Percentiles rank a stretch among this genome's conserved stretches.
Evolutionary conservation across 345 rosid genomes (phyloP).

Genomic region (Limnanthes douglasii): DNA sequence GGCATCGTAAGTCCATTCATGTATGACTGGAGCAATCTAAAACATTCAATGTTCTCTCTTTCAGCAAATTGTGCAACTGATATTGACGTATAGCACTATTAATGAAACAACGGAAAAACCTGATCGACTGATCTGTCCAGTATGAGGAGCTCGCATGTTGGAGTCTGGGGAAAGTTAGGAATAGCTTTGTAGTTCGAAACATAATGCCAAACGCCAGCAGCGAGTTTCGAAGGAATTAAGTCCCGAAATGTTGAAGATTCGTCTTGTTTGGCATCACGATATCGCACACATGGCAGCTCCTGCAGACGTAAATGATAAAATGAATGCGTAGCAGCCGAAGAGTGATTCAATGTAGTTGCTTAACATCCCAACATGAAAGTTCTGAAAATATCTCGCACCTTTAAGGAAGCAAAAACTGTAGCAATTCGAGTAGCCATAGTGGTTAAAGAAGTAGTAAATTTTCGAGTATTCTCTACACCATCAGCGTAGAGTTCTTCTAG

Average conservation of each 20-base stretch:
- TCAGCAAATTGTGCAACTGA: conserved; percentile 5
- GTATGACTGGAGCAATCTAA: conserved; percentile 90
- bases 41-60: conserved; percentile 9
- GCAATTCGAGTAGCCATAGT: conserved; percentile 77
- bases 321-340: not conserved
- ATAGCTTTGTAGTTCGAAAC: conserved; percentile 51
- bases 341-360: too few relatives aligned
- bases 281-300: conserved; percentile 82
- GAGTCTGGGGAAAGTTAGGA: conserved; percentile 78
- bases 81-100: not conserved
- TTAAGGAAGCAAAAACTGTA: conserved; percentile 85
- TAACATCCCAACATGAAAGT: not conserved
- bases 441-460: conserved; percentile 49
- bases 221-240: conserved; percentile 57
- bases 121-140: conserved; percentile 88
- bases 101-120: conserved; percentile 34
- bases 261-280: conserved; percentile 38
- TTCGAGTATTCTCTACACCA: conserved; percentile 40
- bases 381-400: conserved; percentile 21
- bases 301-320: conserved; percentile 9
- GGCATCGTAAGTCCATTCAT: conserved; percentile 98
- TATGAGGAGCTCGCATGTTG: conserved; percentile 81
- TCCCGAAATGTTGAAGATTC: conserved; percentile 31
- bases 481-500: conserved; percentile 46
- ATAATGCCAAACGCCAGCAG: conserved; percentile 46